These are phyloP conservation scores for Scytalidium sp. DNA, from an alignment of 2,329 filamentous ascomycete species.

Conservation along the genomic window DNA sequence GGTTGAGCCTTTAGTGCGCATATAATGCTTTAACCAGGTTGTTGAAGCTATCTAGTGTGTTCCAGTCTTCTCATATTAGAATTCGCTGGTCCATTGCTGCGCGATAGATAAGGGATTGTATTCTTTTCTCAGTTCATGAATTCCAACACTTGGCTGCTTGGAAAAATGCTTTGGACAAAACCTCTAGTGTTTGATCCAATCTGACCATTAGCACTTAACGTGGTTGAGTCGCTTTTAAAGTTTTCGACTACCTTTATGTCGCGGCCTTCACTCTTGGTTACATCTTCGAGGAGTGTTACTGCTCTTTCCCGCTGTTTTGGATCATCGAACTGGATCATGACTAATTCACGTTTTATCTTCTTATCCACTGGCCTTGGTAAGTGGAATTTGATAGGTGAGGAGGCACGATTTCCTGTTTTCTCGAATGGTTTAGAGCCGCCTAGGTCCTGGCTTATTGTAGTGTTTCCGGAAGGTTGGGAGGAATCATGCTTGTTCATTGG, in stretches of 20 bases:
- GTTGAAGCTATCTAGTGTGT: no score
- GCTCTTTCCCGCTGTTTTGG: not conserved
- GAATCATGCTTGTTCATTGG: not conserved
- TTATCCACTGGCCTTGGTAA: not conserved
- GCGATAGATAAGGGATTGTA: no score
- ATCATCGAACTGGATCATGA: not conserved
- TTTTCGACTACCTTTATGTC: not conserved
- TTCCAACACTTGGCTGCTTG: not conserved
- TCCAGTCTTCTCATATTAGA: no score
- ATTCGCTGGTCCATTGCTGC: no score
- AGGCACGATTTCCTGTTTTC: not conserved
- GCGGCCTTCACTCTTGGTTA: not conserved
- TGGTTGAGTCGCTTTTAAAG: not conserved
- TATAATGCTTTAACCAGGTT: no score
- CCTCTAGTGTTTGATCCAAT: not conserved
- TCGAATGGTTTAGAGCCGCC: not conserved
- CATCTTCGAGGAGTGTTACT: not conserved
- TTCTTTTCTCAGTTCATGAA: not conserved
- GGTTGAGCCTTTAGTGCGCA: no score
- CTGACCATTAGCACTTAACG: not conserved
- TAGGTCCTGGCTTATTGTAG: not conserved
- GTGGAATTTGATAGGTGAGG: not conserved
- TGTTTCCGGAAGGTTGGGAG: not conserved
- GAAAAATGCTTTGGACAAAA: not conserved
- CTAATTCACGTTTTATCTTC: not conserved